Base-by-base conservation (phyloP, 768 basidiomycete species). In the Kwoniella bestiolae region DNA sequence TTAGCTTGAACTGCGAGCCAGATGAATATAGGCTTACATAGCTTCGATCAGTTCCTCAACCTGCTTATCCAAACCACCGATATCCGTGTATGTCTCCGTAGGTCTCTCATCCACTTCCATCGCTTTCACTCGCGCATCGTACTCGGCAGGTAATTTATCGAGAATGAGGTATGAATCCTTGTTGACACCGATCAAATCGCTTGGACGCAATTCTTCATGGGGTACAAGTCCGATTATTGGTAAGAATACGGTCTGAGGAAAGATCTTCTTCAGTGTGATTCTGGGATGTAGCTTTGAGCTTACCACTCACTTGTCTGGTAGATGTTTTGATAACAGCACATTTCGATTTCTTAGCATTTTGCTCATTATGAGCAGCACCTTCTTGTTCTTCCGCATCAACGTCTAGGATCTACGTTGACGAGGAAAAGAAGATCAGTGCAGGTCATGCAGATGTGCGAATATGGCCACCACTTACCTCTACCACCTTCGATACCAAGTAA, bases 51-150 rank as follows among this genome's bases (percentile, higher is more conserved):
- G 82, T 80, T 98, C 96, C 80, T 98, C 96, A 60, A 99, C 98
- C 85, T 99, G 96, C 83, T 98, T 98, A 85, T 98, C 96, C 80
- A 99, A 77, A 25, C 96, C 96, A 81, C 96, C 96, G 66, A 99
- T 95, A 81, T 81, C 80, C 25, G 94, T 94, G 77, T 97, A 98
- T 2, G 89, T 91, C 81, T 98, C 96, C 12, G 94, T 98, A 34
- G 96, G 96, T 56, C 93, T 86, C 80, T 98, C 96, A 71, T 99
- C 96, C 1, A 99, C 96, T 78, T 99, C 96, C 96, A 99, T 99
- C 8, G 96, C 96, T 82, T 97, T 98, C 26, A 99, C 96, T 50
- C 96, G 88, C 35, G 93, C 94, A 81, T 99, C 96, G 77, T 93
- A 98, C 83, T 99, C 96, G 8, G 80, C 91, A 3, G 96, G 96